Evolutionary conservation across 495 filamentous ascomycete genomes (phyloP).

Genomic region (Cladorrhinum samala): DNA sequence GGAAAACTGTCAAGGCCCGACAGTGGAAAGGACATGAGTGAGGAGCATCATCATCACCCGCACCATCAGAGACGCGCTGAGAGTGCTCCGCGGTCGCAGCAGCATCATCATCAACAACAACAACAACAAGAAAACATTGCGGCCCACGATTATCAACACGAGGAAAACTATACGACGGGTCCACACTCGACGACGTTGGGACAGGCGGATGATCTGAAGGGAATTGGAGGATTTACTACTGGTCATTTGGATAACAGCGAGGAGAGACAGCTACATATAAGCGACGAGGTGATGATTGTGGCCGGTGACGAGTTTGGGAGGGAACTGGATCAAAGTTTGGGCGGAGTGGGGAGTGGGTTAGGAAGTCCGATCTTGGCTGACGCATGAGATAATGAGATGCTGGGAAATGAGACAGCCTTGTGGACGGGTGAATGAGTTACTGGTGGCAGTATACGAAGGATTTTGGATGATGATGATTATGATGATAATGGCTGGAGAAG

Average conservation of each 20-base stretch:
- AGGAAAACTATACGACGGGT: background rate
- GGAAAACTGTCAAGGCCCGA: constrained; percentile 6
- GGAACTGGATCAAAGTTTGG: background rate
- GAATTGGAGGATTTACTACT: background rate
- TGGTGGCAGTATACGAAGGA: too few relatives aligned
- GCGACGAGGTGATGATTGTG: background rate
- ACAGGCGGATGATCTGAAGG: background rate
- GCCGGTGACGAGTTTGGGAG: background rate
- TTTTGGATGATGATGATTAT: too few relatives aligned
- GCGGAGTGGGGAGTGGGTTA: background rate
- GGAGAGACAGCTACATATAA: background rate
- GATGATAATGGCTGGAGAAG: too few relatives aligned
- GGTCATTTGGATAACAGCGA: background rate
- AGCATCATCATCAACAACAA: background rate
- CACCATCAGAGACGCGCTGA: background rate
- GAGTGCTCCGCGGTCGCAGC: constrained; percentile 4
- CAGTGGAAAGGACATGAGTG: constrained; percentile 20
- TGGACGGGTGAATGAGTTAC: too few relatives aligned
- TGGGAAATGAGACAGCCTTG: background rate
- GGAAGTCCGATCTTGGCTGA: background rate
- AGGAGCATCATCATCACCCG: background rate
- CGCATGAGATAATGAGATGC: background rate
- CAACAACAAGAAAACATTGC: background rate
- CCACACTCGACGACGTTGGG: background rate
- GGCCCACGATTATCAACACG: background rate